Conservation (phyloP, 2,329 filamentous ascomycete genomes). For the Periconia digitata region DNA sequence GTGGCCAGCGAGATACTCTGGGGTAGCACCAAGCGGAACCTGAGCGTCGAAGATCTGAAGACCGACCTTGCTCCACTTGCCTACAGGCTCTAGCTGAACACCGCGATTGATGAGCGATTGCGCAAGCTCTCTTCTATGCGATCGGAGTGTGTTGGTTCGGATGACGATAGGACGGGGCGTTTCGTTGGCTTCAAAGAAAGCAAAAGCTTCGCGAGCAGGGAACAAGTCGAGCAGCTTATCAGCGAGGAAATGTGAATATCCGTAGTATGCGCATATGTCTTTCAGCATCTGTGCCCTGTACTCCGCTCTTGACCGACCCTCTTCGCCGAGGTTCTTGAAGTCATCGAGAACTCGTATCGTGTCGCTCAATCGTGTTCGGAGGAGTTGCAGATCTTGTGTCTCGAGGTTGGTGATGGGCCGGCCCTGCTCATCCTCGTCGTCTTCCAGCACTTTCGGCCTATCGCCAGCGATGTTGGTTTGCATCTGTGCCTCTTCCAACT, state of each 20-base stretch:
- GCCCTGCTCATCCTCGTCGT: constrained; percentile 62
- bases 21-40: constrained; percentile 86
- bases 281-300: constrained; percentile 85
- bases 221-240: constrained; percentile 95
- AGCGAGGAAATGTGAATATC: constrained; percentile 91
- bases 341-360: constrained; percentile 89
- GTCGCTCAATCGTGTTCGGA: constrained; percentile 88
- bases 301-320: constrained; percentile 79
- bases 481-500: constrained; percentile 80
- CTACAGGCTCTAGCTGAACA: constrained; percentile 92
- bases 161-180: constrained; percentile 91
- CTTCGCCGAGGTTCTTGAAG: constrained; percentile 78
- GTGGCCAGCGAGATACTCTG: constrained; percentile 94
- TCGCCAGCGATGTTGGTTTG: constrained; percentile 93
- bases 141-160: constrained; percentile 90
- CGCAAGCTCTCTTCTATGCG: constrained; percentile 75
- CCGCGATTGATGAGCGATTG: constrained; percentile 94
- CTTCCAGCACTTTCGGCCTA: constrained; percentile 65
- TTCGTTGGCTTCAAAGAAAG: constrained; percentile 99
- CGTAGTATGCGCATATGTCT: constrained; percentile 95
- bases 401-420: constrained; percentile 65
- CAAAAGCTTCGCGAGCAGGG: constrained; percentile 88
- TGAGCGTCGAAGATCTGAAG: constrained; percentile 93
- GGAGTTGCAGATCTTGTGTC: constrained; percentile 79
- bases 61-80: constrained; percentile 94